phyloP scores from a whole-genome alignment of 345 rosid genomes.

The Balakata baccata region DNA sequence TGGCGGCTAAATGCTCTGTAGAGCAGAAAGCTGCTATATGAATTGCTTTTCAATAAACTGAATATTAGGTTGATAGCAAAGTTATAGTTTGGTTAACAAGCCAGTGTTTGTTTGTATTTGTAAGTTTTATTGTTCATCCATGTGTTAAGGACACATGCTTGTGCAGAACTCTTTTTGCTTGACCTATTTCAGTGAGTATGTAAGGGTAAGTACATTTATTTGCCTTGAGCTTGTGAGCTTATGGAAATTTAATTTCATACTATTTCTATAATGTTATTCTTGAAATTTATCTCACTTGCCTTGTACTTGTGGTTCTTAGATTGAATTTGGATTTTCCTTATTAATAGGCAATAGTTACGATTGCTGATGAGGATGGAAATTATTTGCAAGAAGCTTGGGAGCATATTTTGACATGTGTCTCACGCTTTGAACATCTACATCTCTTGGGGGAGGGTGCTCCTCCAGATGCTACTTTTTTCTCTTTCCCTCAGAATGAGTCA shows the following conservation, averaged over 20 bases:
- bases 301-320: constrained; percentile 20
- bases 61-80: too few relatives aligned
- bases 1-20: neutral
- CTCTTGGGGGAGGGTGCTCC: constrained; percentile 99
- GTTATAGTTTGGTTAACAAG: too few relatives aligned
- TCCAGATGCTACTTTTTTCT: constrained; percentile 94
- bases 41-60: too few relatives aligned
- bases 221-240: too few relatives aligned
- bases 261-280: too few relatives aligned
- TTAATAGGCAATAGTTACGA: constrained; percentile 75
- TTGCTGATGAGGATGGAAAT: constrained; percentile 98
- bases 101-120: too few relatives aligned
- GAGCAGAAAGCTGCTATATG: neutral
- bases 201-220: neutral
- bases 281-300: neutral
- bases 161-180: neutral
- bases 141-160: neutral
- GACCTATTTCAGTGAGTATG: neutral
- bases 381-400: constrained; percentile 99
- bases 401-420: constrained; percentile 98
- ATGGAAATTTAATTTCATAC: too few relatives aligned
- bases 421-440: constrained; percentile 97
- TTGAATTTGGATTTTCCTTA: constrained; percentile 19
- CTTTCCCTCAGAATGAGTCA: constrained; percentile 76
- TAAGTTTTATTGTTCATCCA: neutral